Evolutionary conservation across 2,329 filamentous ascomycete species (phyloP), one percentile per base, ranked within the genome.

Genomic region (Trichoderma sp.): DNA sequence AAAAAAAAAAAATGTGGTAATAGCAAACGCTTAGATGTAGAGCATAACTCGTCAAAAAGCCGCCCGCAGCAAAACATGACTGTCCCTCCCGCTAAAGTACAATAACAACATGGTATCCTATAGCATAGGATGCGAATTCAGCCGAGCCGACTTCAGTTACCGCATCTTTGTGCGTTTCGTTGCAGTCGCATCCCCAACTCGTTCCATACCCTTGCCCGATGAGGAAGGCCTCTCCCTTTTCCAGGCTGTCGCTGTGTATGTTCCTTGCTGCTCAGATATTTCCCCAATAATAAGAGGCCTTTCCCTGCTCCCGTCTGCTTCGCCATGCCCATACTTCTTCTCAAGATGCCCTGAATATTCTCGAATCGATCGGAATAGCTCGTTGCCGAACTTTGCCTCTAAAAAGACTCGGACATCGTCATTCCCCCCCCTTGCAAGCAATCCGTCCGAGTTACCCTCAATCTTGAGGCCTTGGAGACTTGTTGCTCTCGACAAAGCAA

Each of bases 401-500:
- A 68, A 8, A 18, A 68, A 68, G 10, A 8, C 37, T 30, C 56
- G 51, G 2, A 68, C 66, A 34, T 68, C 66, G 16, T 16, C 18
- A 56, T 68, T 68, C 26, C 59, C 59, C 4, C 51, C 49, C 11
- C 32, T 64, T n/a, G 59, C n/a, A 4, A 46, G 30, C 37, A 68
- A 37, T 51, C 66, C 66, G 39, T 34, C 55, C 18, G 67, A 30
- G 39, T 24, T 68, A 4, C 60, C 71, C 6, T 70, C 66, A 11
- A 76, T 68, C 46, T 70, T 71, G 1, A 76, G 68, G 0, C 74
- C 73, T 32, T 66, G 14, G 21, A 66, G 63, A 5, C 52, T 66
- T 39, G 63, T 66, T 14, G 72, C 74, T 32, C 74, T 46, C 4
- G 74, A 76, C 2, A 76, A 18, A 1, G 74, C 74, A 4, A 90